Evolutionary conservation across 1,139 yeast genomes (phyloP).

Genomic region (Yamadazyma siamensis): DNA sequence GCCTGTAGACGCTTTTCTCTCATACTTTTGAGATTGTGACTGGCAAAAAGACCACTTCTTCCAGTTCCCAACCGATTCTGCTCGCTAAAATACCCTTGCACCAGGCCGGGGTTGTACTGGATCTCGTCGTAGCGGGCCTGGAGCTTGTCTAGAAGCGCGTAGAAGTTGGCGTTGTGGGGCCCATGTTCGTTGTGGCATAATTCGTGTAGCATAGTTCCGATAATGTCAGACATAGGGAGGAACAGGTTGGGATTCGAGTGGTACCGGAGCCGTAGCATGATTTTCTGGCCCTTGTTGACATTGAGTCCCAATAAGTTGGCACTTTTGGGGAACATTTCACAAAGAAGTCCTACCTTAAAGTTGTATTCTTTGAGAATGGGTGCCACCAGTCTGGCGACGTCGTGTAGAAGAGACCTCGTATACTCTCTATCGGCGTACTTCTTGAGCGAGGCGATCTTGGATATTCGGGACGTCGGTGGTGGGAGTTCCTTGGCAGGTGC

Average conservation of each 20-base stretch:
- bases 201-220: slow-evolving; percentile 89
- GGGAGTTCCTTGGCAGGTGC: slow-evolving; percentile 11
- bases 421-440: slow-evolving; percentile 51
- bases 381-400: slow-evolving; percentile 59
- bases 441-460: slow-evolving; percentile 55
- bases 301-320: slow-evolving; percentile 72
- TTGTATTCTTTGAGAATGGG: slow-evolving; percentile 72
- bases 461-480: slow-evolving; percentile 49
- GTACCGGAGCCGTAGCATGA: slow-evolving; percentile 67
- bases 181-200: slow-evolving; percentile 77
- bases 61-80: slow-evolving; percentile 53
- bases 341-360: slow-evolving; percentile 63
- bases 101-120: slow-evolving; percentile 27
- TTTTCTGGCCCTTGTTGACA: slow-evolving; percentile 78
- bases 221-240: slow-evolving; percentile 60
- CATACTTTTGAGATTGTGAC: slow-evolving; percentile 21
- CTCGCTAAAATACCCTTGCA: slow-evolving; percentile 37
- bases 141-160: slow-evolving; percentile 59
- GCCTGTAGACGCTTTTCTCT: slow-evolving; percentile 39
- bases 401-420: slow-evolving; percentile 57
- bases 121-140: slow-evolving; percentile 55
- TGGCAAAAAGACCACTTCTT: slow-evolving; percentile 8
- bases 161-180: slow-evolving; percentile 75
- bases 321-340: slow-evolving; percentile 84
- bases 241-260: slow-evolving; percentile 56